Base-by-base conservation (phyloP, 192 early-diverging fungal species). In the Coemansia sp. region DNA sequence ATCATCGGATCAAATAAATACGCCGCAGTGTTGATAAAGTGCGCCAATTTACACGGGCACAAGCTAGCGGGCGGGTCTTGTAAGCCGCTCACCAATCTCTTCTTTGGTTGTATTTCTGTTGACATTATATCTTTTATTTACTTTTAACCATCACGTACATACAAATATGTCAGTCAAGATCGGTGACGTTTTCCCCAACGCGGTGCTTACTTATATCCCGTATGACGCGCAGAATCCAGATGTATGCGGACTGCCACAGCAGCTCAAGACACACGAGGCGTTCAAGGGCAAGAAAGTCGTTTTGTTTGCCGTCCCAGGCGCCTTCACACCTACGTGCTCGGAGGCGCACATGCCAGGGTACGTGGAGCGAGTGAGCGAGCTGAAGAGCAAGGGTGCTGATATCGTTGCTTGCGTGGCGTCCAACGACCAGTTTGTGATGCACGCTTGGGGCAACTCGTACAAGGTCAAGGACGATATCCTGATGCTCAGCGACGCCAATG, bases 401-500 rank as follows among this genome's bases (percentile, higher is more conserved):
- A 78, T 87, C 31, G 80, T 95, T 34, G 84, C 89, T 6, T 93
- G 93, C 70, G 76, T 93, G 46, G 84, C 90, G n/a, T 71, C 77
- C 5, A 88, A 89, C 75, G 85, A 88, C 68, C 86, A 78, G 43
- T 89, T 86, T 78, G 86, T 87, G 24, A 74, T 84, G 84, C 76
- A 87, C 54, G 85, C 87, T 27, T 87, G 88, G 88, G 87, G 76
- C 43, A 85, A 85, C 68, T 66, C 68, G 24, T 66, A 80, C 77
- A 68, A 63, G 40, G 78, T 80, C 79, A 72, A 82, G 66, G 80
- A 85, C 67, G 63, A 67, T 47, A 79, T 85, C 55, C 61, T 81
- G 64, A 91, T 94, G 90, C 88, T 90, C 64, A 89, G 91, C 38
- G 93, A 94, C 72, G 92, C 89, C 42, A 91, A 89, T 75, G 90